A percentile compares a stretch with the other conserved stretches of the same genome.
phyloP scores from a whole-genome alignment of 2,329 filamentous ascomycete genomes.

The Xylariaceae sp. region DNA sequence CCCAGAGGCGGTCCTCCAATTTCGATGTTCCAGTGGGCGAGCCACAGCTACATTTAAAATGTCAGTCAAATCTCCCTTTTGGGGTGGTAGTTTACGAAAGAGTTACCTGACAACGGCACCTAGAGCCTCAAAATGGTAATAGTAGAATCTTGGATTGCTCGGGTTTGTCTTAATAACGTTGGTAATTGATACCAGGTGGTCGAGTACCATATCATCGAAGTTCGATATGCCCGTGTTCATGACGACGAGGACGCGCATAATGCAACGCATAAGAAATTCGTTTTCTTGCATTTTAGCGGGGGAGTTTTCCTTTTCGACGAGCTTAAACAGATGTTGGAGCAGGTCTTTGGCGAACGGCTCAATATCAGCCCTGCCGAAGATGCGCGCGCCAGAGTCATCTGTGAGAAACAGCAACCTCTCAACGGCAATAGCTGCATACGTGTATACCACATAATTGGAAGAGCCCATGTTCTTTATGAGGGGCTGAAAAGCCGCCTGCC shows the following conservation, averaged over 20 bases:
- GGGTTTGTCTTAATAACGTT: conserved; percentile 90
- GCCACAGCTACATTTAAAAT: conserved; percentile 57
- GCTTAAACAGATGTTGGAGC: conserved; percentile 80
- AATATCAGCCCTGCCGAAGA: conserved; percentile 77
- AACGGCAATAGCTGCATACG: conserved; percentile 94
- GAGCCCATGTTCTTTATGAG: conserved; percentile 88
- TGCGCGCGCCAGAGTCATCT: conserved; percentile 67
- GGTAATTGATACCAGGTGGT: conserved; percentile 83
- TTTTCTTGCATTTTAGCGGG: conserved; percentile 97
- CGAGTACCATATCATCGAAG: conserved; percentile 72
- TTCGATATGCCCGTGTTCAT: conserved; percentile 76
- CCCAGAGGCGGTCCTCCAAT: conserved; percentile 77
- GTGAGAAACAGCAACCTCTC: conserved; percentile 85
- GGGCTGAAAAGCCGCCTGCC: conserved; percentile 83
- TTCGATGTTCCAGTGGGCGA: conserved; percentile 61
- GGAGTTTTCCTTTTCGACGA: conserved; percentile 79
- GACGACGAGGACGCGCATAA: conserved; percentile 95
- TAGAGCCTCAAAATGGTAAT: conserved; percentile 94
- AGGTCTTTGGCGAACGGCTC: conserved; percentile 80
- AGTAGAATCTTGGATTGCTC: conserved; percentile 96
- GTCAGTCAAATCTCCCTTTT: background rate
- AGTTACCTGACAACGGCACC: conserved; percentile 73
- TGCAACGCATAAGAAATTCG: conserved; percentile 96
- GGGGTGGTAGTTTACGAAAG: background rate
- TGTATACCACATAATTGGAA: conserved; percentile 93